Evolutionary conservation across 257 asterid species (phyloP).

Genomic region (Ajuga chamaepitys): DNA sequence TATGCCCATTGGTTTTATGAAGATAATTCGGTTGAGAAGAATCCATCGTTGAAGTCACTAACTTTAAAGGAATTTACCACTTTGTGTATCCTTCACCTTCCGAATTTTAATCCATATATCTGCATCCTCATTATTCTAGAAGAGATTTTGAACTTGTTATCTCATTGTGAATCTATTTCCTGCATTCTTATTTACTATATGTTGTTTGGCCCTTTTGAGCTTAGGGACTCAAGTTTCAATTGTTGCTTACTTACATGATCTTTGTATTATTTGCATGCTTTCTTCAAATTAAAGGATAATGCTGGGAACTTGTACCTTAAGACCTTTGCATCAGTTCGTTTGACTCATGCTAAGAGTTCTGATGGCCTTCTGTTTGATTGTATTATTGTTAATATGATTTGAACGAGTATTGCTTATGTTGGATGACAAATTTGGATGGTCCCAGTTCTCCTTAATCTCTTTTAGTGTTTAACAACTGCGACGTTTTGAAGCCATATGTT

Average conservation of each 20-base stretch:
- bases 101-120: slow-evolving; percentile 1
- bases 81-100: slow-evolving; percentile 62
- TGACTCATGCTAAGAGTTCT: not conserved
- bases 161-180: not conserved
- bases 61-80: slow-evolving; percentile 92
- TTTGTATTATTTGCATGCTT: not conserved
- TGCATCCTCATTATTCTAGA: not conserved
- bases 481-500: slow-evolving; percentile 79
- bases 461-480: slow-evolving; percentile 79
- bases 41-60: slow-evolving; percentile 88
- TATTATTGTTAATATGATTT: not conserved
- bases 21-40: slow-evolving; percentile 87
- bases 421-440: not conserved
- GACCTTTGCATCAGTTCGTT: not conserved
- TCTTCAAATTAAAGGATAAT: not conserved
- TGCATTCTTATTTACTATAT: not conserved
- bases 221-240: not conserved
- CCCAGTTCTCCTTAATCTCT: slow-evolving; percentile 42
- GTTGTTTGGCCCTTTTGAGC: too few relatives aligned
- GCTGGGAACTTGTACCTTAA: not conserved
- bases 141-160: not conserved
- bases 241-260: not conserved
- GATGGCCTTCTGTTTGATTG: not conserved
- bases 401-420: not conserved
- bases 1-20: slow-evolving; percentile 98